Evolutionary conservation across 352 stramenopile genomes (phyloP).

Genomic region (Thraustochytrium striatum): DNA sequence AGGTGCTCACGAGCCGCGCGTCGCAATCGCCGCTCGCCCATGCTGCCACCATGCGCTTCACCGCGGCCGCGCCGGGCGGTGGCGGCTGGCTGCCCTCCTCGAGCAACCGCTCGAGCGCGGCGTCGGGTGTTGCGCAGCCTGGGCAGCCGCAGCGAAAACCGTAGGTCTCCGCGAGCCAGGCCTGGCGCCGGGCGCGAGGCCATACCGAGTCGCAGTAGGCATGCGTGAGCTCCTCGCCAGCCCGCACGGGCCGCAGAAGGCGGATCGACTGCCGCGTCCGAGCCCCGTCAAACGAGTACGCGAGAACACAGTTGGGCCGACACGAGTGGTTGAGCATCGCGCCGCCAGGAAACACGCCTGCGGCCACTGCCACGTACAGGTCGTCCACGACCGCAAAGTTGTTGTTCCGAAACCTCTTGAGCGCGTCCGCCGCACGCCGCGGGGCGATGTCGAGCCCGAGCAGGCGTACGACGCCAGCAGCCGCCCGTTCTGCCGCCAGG

Average conservation of each 20-base stretch:
- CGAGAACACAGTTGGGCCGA: constrained; percentile 18
- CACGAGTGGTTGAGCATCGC: constrained; percentile 44
- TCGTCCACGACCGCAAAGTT: constrained; percentile 33
- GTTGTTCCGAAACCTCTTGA: neutral
- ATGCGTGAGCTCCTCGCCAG: constrained; percentile 8
- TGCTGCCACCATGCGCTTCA: too few species aligned
- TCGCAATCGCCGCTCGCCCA: too few species aligned
- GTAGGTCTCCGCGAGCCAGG: neutral
- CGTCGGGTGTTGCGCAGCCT: neutral
- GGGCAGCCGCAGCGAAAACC: constrained; percentile 6
- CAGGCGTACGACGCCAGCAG: neutral
- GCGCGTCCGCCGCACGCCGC: neutral
- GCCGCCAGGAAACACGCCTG: neutral
- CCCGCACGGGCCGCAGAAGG: neutral
- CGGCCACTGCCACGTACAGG: neutral
- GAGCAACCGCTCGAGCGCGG: neutral
- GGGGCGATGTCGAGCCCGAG: neutral
- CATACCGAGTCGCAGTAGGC: constrained; percentile 28
- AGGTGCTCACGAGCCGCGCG: neutral
- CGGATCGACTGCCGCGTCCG: neutral
- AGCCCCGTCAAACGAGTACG: neutral
- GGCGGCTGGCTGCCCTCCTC: neutral
- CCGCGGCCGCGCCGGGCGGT: neutral
- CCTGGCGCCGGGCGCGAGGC: neutral
- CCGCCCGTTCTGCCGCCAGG: neutral